A percentile compares a stretch with the other conserved stretches of the same genome.
Evolutionary conservation across 2,329 filamentous ascomycete genomes (phyloP).

Genomic region (Lecanicillium sp.): DNA sequence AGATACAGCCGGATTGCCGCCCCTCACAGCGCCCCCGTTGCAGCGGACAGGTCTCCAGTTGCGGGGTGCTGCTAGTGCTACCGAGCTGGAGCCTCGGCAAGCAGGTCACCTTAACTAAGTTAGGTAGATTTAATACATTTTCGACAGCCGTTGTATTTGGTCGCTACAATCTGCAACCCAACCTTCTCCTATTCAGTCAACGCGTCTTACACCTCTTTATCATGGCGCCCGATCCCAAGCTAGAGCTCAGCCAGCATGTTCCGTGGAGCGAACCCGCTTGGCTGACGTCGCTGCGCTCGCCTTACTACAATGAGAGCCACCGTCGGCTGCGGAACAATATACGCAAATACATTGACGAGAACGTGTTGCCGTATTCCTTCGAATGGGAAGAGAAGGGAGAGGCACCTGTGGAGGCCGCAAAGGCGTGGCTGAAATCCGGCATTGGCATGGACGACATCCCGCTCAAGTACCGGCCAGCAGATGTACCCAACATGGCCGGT

Average conservation of each 20-base stretch:
- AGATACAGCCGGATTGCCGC: no score
- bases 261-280: conserved; percentile 24
- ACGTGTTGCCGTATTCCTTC: conserved; percentile 51
- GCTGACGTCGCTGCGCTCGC: conserved; percentile 27
- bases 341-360: conserved; percentile 52
- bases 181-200: background rate
- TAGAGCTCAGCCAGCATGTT: conserved; percentile 17
- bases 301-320: conserved; percentile 60
- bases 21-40: no score
- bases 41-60: no score
- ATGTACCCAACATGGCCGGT: conserved; percentile 35
- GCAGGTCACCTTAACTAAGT: no score
- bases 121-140: background rate
- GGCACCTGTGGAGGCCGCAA: conserved; percentile 38
- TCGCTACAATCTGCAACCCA: background rate
- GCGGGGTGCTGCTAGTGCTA: background rate
- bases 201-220: background rate
- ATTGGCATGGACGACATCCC: conserved; percentile 32
- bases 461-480: conserved; percentile 31
- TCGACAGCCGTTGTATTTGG: background rate
- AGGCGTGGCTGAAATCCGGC: conserved; percentile 33
- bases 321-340: conserved; percentile 50
- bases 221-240: conserved; percentile 20
- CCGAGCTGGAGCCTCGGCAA: conserved; percentile 9
- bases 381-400: conserved; percentile 58